These are phyloP conservation scores for Pharnaceum exiguum DNA, from an alignment of 148 eudicot species.

Conservation along the genomic window DNA sequence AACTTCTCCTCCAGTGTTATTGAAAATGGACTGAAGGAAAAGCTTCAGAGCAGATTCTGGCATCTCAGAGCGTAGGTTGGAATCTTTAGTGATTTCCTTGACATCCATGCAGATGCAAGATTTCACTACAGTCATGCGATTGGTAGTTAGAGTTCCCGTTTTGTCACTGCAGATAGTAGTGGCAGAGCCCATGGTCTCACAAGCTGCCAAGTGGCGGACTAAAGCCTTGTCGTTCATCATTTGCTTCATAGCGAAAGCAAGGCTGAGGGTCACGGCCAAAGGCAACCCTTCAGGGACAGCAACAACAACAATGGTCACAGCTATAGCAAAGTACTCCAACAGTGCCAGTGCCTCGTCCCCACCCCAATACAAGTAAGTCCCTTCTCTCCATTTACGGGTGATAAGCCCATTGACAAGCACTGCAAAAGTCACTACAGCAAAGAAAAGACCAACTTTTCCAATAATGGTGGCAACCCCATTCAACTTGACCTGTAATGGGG, in stretches of 20 bases:
- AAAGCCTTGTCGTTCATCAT: slow-evolving; percentile 99
- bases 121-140: slow-evolving; percentile 92
- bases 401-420: slow-evolving; percentile 71
- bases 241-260: slow-evolving; percentile 97
- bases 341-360: slow-evolving; percentile 81
- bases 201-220: slow-evolving; percentile 89
- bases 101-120: slow-evolving; percentile 67
- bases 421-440: slow-evolving; percentile 83
- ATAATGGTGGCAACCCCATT: slow-evolving; percentile 98
- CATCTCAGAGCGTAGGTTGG: slow-evolving; percentile 45
- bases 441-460: slow-evolving; percentile 90
- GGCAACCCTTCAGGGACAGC: slow-evolving; percentile 99
- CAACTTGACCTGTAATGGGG: slow-evolving; percentile 88
- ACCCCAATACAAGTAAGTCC: slow-evolving; percentile 53
- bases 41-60: slow-evolving; percentile 53
- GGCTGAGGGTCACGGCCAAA: slow-evolving; percentile 86
- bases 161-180: slow-evolving; percentile 95
- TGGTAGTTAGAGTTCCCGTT: slow-evolving; percentile 92
- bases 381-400: slow-evolving; percentile 55
- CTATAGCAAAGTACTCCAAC: slow-evolving; percentile 85
- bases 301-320: slow-evolving; percentile 93
- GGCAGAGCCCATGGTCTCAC: slow-evolving; percentile 98
- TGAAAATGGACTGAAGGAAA: slow-evolving; percentile 71
- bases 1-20: slow-evolving; percentile 88
- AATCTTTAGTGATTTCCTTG: slow-evolving; percentile 42